Base-by-base conservation (phyloP, 495 filamentous ascomycete species). In the Aspergillus conjunctus region DNA sequence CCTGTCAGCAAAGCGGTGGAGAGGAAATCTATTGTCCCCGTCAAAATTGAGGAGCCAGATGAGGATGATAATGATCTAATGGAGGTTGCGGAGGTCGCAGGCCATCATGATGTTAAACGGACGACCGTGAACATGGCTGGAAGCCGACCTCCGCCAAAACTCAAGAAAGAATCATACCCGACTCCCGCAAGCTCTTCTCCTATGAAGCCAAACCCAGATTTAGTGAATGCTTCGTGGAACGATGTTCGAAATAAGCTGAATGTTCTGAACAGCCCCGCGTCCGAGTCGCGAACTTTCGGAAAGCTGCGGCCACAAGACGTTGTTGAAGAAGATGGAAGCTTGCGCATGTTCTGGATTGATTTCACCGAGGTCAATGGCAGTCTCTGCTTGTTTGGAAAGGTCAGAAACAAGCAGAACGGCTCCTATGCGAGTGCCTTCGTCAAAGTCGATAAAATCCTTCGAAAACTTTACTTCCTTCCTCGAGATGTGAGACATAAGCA, bases 301-400 rank as follows among this genome's bases (percentile, higher is more conserved):
- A 98, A 97, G 72, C 73, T 96, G 18, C 84, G 86, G 46, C 81
- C 91, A 18, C 83, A 88, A 61, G 88, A 94, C 69, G 91, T 90
- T 17, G 82, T 94, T 32, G 94, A 98, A 69, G 85, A 89, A 63
- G 92, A 98, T 69, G 94, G 95, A 21, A 93, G 89, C 66, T 78
- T 98, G 17, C 88, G 88, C 64, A 89, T 98, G 80, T 98, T 97
- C 76, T 98, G 94, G 94, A 86, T 92, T 12, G 94, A 98, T 69
- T 98, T 95, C 65, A 92, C 91, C 0, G 94, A 98, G 70, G 79
- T 97, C 71, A 92, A 93, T 68, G 95, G 93, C 44, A 91, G 86
- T 63, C 78, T 98, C 3, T 97, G 92, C 71, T 82, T 98, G 37
- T 98, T 98, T 74, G 94, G 94, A 53, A 98, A 98, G 69, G 95